Base-by-base conservation (phyloP, 2,329 filamentous ascomycete species). In the Ceratocystis smalleyi region DNA sequence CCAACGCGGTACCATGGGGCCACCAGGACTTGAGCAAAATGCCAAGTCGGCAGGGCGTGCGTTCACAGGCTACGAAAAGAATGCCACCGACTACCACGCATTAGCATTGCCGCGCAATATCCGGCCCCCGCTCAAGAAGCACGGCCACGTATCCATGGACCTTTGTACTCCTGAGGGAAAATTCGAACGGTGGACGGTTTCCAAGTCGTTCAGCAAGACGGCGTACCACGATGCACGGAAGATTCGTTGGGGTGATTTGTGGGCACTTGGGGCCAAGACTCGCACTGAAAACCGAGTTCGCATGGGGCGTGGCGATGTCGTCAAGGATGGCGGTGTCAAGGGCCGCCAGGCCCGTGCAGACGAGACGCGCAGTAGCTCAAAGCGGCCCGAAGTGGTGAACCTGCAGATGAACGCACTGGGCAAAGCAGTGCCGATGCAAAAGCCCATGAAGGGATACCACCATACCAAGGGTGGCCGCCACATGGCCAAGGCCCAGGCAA, bases 191-290 rank as follows among this genome's bases (percentile, higher is more conserved):
- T 99, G 94, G 94, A 94, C 87, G 0, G 86, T 99, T 0, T 89
- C 92, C 1, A 85, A 85, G 69, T 90, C 85, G 66, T 94, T 86
- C 74, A 86, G 86, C 73, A 85, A 82, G 69, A 84, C 87, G 70
- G 91, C 91, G 0, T 97, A 92, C 76, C 89, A 88, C 70, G 94
- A 97, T 72, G 94, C 94, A 43, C 84, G 94, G 67, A 99, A 99
- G 76, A 82, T 87, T 0, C 77, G 77, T 63, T 97, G 92, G 94
- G 94, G 94, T 47, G 94, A 97, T 72, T 78, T 97, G 8, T 99
- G 94, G 94, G 91, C 92, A 0, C 78, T 97, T 0, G 94, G 94
- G 0, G 92, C 91, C 24, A 97, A 97, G 79, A 95, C 90, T 0
- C 81, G 90, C 12, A 81, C 87, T 3, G 71, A 74, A 1, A 78